Base-by-base conservation (phyloP, 208 protist species). In the Trypanosoma scelopori region DNA sequence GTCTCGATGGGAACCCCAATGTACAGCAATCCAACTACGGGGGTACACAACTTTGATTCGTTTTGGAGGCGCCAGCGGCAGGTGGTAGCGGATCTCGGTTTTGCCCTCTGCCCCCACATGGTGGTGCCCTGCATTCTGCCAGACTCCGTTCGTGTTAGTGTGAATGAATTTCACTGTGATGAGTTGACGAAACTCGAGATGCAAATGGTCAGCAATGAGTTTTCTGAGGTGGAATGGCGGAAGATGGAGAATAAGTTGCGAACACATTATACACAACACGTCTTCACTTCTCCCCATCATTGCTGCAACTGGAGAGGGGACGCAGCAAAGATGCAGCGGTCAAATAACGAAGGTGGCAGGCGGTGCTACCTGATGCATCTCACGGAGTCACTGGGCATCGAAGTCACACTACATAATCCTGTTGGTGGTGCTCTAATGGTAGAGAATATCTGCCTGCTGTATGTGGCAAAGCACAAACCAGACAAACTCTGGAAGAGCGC, bases 401-500 rank as follows among this genome's bases (percentile, higher is more conserved):
- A 57, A 48, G 79, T 94, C 25, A 62, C 69, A 35, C 66, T 94
- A 67, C 56, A 76, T 48, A 91, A 94, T 70, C 62, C 85, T 18
- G 41, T 85, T 67, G 88, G 82, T 45, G 74, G 66, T 49, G 9
- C 67, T n/a, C 37, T 94, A 11, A 79, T 59, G 37, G 83, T 69
- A 37, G 65, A 76, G 47, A 66, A 75, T 20, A 46, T 91, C 42
- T 83, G 79, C 50, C 60, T 94, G 15, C 74, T 94, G 16, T 91
- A 89, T 78, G 70, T 92, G 5, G 48, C 82, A 11, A 59, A 55
- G 48, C 35, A 48, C 22, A 74, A 75, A 27, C 86, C 83, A 7
- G 72, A 77, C n/a, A 62, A 84, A 64, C 71, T 91, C 28, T 91
- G 82, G 80, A 89, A 87, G 59, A 93, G 82, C 53, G 67, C 76